A percentile compares a stretch with the other conserved stretches of the same genome.
phyloP scores from a whole-genome alignment of 2,329 filamentous ascomycete species.

The Fusarium dlaminii region DNA sequence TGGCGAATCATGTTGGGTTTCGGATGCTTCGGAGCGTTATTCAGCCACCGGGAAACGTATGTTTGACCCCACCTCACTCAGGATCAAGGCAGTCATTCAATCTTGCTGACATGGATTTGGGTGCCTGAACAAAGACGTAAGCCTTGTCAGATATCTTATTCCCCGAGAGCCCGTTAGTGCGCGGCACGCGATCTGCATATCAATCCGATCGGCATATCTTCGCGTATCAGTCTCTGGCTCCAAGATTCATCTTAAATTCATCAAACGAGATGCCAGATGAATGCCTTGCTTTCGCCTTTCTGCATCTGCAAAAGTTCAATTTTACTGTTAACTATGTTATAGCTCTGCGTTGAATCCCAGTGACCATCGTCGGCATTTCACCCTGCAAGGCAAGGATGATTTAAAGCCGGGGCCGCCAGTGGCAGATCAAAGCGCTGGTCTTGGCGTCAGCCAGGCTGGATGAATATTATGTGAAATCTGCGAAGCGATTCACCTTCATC shows the following conservation, averaged over 20 bases:
- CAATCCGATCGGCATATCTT: not conserved
- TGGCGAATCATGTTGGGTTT: not conserved
- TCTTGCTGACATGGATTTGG: not conserved
- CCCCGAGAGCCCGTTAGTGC: not conserved
- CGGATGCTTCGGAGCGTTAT: not conserved
- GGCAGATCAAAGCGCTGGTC: not conserved
- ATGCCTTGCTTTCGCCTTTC: rapidly evolving
- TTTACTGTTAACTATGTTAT: rapidly evolving
- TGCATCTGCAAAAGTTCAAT: rapidly evolving
- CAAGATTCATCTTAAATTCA: not conserved
- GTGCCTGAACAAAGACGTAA: not conserved
- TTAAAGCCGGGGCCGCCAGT: not conserved
- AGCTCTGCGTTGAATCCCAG: too few species aligned
- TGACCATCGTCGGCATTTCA: not conserved
- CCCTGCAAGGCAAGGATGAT: not conserved
- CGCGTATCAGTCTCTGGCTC: not conserved
- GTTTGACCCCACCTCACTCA: not conserved
- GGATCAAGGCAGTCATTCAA: not conserved
- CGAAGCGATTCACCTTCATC: not conserved
- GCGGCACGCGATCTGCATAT: not conserved
- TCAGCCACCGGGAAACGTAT: not conserved
- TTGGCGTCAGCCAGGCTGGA: not conserved
- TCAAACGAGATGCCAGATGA: not conserved
- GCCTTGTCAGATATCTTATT: not conserved
- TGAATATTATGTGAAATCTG: not conserved